Percentiles rank a stretch among this genome's conserved stretches.
Evolutionary conservation across 2,329 filamentous ascomycete species (phyloP).

Genomic region (Fusarium sp.): DNA sequence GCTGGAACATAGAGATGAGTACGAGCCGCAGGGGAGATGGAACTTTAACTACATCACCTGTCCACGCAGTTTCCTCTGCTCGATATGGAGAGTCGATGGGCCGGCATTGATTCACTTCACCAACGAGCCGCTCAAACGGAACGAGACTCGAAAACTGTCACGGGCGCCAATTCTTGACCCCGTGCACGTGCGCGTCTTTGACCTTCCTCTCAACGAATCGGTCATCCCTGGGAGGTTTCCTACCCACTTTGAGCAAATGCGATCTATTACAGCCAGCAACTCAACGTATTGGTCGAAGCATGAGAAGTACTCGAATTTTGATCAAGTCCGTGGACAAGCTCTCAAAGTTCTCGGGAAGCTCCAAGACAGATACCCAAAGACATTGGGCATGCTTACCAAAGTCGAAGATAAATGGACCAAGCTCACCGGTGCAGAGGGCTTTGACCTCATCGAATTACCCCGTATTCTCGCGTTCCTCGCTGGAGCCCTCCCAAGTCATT

Average conservation of each 20-base stretch:
- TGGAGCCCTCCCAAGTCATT: neutral
- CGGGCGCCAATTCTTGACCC: neutral
- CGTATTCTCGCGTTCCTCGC: neutral
- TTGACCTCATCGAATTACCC: too few species aligned
- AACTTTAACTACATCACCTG: neutral
- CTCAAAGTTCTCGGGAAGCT: neutral
- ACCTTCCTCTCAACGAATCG: neutral
- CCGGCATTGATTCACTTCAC: neutral
- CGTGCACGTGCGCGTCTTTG: neutral
- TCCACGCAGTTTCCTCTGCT: neutral
- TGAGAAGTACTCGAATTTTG: neutral
- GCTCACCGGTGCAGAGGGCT: neutral
- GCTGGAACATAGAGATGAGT: neutral
- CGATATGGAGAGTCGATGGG: neutral
- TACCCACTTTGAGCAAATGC: neutral
- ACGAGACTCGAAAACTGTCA: rapidly evolving
- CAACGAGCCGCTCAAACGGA: neutral
- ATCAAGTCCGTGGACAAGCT: neutral
- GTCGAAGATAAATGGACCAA: neutral
- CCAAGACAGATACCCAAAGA: neutral
- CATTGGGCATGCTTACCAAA: neutral
- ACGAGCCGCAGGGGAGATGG: neutral
- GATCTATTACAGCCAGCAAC: neutral
- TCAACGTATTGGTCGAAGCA: neutral
- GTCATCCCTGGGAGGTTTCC: neutral